These are phyloP conservation scores for Lathyrus sativus DNA, from an alignment of 306 rosid genomes.

Conservation along the genomic window DNA sequence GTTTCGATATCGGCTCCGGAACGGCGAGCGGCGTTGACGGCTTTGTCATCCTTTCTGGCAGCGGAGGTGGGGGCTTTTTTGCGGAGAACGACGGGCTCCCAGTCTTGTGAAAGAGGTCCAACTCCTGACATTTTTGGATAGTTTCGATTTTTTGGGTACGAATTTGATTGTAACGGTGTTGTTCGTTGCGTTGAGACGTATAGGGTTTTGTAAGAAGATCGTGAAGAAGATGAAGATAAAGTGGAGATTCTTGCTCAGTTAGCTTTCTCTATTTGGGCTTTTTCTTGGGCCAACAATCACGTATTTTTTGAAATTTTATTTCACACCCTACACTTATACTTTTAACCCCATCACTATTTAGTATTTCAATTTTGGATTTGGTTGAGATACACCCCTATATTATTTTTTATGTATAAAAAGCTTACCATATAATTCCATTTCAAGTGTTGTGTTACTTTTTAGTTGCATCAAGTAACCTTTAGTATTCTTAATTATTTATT, in stretches of 20 bases:
- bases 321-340: too few species aligned
- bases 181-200: background rate
- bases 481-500: too few species aligned
- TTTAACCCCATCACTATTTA: too few species aligned
- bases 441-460: too few species aligned
- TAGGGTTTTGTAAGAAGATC: slow-evolving; percentile 27
- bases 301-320: too few species aligned
- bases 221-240: background rate
- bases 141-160: background rate
- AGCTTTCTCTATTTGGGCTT: background rate
- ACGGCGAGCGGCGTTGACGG: slow-evolving; percentile 94
- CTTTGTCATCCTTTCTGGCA: slow-evolving; percentile 90
- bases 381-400: too few species aligned
- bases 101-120: slow-evolving; percentile 78
- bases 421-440: too few species aligned
- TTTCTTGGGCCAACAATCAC: background rate
- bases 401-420: too few species aligned
- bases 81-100: slow-evolving; percentile 88
- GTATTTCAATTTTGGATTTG: too few species aligned
- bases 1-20: slow-evolving; percentile 84
- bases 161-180: background rate
- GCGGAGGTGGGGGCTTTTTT: slow-evolving; percentile 87
- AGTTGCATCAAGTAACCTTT: too few species aligned
- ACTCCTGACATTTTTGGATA: slow-evolving; percentile 58
- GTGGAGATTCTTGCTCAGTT: slow-evolving; percentile 6